Percentiles rank a stretch among this genome's conserved stretches.
phyloP scores from a whole-genome alignment of 352 stramenopile species.

The Pythium insidiosum region DNA sequence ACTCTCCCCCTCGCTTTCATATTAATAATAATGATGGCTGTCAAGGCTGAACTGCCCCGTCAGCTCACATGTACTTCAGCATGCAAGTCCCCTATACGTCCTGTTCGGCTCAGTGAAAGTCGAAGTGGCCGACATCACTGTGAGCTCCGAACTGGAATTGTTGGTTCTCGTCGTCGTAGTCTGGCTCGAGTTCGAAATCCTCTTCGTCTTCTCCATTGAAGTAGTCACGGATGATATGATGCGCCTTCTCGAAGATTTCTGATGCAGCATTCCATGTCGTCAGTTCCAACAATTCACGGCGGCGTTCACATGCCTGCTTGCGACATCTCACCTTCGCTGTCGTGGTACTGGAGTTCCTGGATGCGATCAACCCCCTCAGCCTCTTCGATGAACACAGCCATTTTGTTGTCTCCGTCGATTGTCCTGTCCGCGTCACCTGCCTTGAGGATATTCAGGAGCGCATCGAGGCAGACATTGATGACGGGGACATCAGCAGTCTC shows the following conservation, averaged over 20 bases:
- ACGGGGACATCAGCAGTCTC: constrained; percentile 93
- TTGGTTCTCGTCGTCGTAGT: constrained; percentile 32
- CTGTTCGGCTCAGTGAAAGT: constrained; percentile 10
- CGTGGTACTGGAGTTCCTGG: constrained; percentile 96
- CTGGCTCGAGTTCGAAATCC: constrained; percentile 52
- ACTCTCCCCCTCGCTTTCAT: too few species aligned
- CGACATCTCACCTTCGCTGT: constrained; percentile 90
- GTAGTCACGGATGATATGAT: constrained; percentile 96
- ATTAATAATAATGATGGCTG: constrained; percentile 21
- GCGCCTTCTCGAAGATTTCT: constrained; percentile 91
- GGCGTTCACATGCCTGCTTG: constrained; percentile 36
- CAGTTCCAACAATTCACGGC: constrained; percentile 12
- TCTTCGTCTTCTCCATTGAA: constrained; percentile 97
- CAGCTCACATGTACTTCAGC: too few species aligned
- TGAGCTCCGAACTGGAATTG: constrained; percentile 67
- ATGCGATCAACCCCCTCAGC: constrained; percentile 95
- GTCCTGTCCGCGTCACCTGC: constrained; percentile 84
- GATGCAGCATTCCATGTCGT: background rate
- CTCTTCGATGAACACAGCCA: constrained; percentile 95
- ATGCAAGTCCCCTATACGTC: too few species aligned
- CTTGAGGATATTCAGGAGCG: constrained; percentile 92
- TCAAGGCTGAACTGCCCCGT: background rate
- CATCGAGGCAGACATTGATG: constrained; percentile 96
- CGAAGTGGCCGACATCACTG: constrained; percentile 8
- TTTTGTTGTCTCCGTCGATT: constrained; percentile 88